phyloP scores from a whole-genome alignment of 345 rosid genomes.

The Punica granatum region DNA sequence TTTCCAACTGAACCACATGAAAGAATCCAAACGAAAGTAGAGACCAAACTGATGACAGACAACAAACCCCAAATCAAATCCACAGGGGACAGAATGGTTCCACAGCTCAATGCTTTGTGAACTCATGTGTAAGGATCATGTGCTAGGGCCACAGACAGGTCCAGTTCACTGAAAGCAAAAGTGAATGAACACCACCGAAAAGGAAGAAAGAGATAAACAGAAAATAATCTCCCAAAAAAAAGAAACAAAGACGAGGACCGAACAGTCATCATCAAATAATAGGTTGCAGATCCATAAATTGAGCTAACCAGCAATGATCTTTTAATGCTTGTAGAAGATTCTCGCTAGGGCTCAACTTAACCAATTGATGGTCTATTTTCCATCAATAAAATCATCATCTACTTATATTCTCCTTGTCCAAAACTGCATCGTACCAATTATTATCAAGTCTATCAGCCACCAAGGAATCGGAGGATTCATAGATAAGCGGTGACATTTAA shows the following conservation, averaged over 20 bases:
- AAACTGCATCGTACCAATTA: neutral
- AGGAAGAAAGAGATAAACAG: neutral
- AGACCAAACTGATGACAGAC: neutral
- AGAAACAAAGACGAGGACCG: neutral
- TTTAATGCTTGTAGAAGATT: no score
- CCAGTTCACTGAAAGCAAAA: neutral
- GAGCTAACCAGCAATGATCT: neutral
- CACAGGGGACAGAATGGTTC: constrained; percentile 4
- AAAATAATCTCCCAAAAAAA: neutral
- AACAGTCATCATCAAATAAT: no score
- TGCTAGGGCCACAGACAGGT: neutral
- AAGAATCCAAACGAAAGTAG: neutral
- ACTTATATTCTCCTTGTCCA: neutral
- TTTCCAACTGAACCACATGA: neutral
- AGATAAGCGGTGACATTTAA: neutral
- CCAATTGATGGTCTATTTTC: neutral
- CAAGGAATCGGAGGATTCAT: neutral
- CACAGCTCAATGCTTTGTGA: constrained; percentile 4
- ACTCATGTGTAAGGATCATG: constrained; percentile 10
- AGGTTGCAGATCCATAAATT: neutral
- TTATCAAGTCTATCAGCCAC: neutral
- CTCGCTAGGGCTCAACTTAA: neutral
- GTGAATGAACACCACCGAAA: neutral
- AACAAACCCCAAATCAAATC: neutral
- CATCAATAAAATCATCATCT: neutral